Conservation (phyloP, 179 eudicot species). For the Corrigiola litoralis region DNA sequence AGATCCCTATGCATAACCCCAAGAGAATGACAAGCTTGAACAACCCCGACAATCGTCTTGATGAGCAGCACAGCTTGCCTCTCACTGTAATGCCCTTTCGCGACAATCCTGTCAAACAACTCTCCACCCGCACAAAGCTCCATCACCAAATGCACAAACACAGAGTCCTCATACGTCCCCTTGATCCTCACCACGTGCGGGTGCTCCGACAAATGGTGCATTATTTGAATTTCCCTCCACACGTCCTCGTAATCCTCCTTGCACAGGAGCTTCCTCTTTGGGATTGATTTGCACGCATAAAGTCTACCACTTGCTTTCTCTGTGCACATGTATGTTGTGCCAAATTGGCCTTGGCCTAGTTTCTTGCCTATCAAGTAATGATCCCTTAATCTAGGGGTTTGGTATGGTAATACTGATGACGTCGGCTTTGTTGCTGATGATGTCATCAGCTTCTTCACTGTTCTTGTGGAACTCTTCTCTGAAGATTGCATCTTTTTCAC, state of each 20-base stretch:
- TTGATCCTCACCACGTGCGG: slow-evolving; percentile 71
- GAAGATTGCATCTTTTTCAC: slow-evolving; percentile 6
- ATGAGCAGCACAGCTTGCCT: slow-evolving; percentile 64
- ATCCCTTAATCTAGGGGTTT: slow-evolving; percentile 57
- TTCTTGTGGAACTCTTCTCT: neutral
- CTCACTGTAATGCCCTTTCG: slow-evolving; percentile 83
- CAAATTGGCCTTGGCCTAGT: slow-evolving; percentile 73
- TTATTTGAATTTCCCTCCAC: slow-evolving; percentile 87
- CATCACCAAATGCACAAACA: slow-evolving; percentile 84
- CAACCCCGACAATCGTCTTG: slow-evolving; percentile 74
- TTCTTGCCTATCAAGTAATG: slow-evolving; percentile 55
- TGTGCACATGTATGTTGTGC: slow-evolving; percentile 67
- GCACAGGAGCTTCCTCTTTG: slow-evolving; percentile 67
- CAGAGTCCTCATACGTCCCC: slow-evolving; percentile 74
- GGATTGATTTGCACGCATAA: slow-evolving; percentile 82
- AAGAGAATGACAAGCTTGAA: slow-evolving; percentile 84
- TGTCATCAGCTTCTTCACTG: slow-evolving; percentile 23
- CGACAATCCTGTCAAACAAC: slow-evolving; percentile 77
- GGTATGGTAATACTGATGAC: slow-evolving; percentile 46
- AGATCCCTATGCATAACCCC: slow-evolving; percentile 97
- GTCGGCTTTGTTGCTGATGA: slow-evolving; percentile 32
- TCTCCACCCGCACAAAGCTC: slow-evolving; percentile 81
- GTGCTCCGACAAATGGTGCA: slow-evolving; percentile 84
- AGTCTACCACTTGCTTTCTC: slow-evolving; percentile 53
- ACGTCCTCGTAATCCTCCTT: slow-evolving; percentile 81